Percentiles rank a stretch among this genome's conserved stretches.
phyloP scores from a whole-genome alignment of 257 asterid genomes.

The Fraxinus quadrangulata region DNA sequence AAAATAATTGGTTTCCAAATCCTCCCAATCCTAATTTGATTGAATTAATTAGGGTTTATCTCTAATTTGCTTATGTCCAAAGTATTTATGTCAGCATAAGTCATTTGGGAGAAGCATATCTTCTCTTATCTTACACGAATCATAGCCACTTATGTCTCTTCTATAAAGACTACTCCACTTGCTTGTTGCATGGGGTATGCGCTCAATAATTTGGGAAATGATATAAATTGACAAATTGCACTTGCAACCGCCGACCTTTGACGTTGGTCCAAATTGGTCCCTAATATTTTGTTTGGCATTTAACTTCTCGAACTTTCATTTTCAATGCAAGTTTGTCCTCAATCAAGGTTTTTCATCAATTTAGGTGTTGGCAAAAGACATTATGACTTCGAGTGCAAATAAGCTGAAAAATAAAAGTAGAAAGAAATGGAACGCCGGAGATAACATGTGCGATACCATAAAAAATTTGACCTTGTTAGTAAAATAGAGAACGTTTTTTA shows the following conservation, averaged over 20 bases:
- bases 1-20: background rate
- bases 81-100: background rate
- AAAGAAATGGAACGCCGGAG: background rate
- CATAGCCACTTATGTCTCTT: background rate
- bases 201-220: background rate
- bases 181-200: background rate
- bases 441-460: background rate
- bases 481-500: background rate
- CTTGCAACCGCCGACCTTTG: background rate
- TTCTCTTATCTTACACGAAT: background rate
- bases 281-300: background rate
- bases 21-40: background rate
- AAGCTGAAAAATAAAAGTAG: too few relatives aligned
- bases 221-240: background rate
- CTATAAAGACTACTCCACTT: background rate
- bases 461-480: background rate
- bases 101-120: background rate
- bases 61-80: background rate
- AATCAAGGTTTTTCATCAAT: background rate
- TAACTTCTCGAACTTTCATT: background rate
- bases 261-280: background rate
- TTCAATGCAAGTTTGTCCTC: background rate
- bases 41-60: background rate
- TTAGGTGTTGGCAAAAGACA: background rate
- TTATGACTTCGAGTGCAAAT: background rate